These are phyloP conservation scores for Hanseniaspora thailandica DNA, from an alignment of 805 yeast species.

Conservation along the genomic window DNA sequence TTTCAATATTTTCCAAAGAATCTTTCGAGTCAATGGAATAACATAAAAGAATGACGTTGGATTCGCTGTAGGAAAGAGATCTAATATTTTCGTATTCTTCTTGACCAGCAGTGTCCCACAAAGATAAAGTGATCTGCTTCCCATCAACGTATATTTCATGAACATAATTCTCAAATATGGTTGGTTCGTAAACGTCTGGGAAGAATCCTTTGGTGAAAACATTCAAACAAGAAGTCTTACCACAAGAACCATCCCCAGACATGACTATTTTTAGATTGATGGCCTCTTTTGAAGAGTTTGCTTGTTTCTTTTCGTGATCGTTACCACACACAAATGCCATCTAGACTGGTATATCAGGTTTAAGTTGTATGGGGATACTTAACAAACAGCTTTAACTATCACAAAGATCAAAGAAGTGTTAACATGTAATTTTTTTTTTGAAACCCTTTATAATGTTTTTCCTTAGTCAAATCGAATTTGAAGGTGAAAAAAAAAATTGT, in stretches of 20 bases:
- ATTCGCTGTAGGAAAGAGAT: conserved; percentile 84
- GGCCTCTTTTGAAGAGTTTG: conserved; percentile 20
- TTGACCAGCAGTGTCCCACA: conserved; percentile 98
- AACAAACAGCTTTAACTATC: too few species aligned
- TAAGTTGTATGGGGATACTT: too few species aligned
- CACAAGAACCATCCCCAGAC: conserved; percentile 97
- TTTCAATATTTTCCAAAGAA: conserved; percentile 86
- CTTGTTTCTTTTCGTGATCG: background rate
- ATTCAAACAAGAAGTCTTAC: conserved; percentile 86
- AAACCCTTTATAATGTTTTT: background rate
- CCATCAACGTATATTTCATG: conserved; percentile 95
- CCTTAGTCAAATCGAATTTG: background rate
- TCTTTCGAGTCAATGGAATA: conserved; percentile 86
- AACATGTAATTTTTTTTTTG: too few species aligned
- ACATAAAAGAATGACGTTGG: conserved; percentile 83
- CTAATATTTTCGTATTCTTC: conserved; percentile 92
- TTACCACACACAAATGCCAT: conserved; percentile 23
- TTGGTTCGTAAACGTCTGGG: conserved; percentile 97
- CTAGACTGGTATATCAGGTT: too few species aligned
- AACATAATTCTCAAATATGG: conserved; percentile 93
- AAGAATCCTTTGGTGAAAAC: conserved; percentile 95
- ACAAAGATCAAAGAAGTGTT: too few species aligned
- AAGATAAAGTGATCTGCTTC: conserved; percentile 77
- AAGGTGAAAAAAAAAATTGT: too few species aligned
- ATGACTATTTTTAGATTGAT: conserved; percentile 89